Conservation (phyloP, 1,284 basidiomycete species). For the Ustilago bromivora region DNA sequence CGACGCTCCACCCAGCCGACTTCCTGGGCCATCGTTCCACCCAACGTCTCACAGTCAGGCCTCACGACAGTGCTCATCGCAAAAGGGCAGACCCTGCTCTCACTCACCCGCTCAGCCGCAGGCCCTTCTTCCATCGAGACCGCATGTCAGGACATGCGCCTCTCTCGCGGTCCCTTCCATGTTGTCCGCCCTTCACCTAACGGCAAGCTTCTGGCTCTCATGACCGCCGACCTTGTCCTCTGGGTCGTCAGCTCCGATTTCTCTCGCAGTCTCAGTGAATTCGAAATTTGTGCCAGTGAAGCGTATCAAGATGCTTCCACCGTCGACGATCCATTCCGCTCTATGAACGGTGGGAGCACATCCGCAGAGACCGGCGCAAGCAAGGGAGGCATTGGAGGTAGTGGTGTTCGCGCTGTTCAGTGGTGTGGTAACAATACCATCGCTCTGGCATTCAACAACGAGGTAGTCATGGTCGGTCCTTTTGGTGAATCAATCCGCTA, state of each 20-base stretch:
- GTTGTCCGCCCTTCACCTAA: conserved; percentile 90
- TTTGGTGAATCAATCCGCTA: conserved; percentile 90
- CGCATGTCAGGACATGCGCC: conserved; percentile 71
- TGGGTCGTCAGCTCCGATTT: conserved; percentile 96
- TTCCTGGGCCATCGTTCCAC: conserved; percentile 51
- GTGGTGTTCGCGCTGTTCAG: conserved; percentile 72
- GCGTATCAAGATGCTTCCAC: conserved; percentile 44
- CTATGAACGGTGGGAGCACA: background rate
- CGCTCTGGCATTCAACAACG: conserved; percentile 83
- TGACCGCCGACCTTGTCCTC: conserved; percentile 80
- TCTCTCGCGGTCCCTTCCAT: conserved; percentile 87
- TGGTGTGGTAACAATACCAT: conserved; percentile 99
- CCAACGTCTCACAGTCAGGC: conserved; percentile 35
- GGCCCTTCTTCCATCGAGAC: conserved; percentile 48
- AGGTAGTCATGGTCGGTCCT: conserved; percentile 88
- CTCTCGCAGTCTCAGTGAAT: conserved; percentile 86
- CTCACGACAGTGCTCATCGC: conserved; percentile 46
- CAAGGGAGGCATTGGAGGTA: conserved; percentile 55
- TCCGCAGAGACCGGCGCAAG: background rate
- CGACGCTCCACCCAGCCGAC: conserved; percentile 17
- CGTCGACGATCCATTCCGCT: conserved; percentile 38
- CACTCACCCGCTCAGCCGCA: conserved; percentile 43
- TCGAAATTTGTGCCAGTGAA: conserved; percentile 71
- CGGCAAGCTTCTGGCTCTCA: conserved; percentile 88
- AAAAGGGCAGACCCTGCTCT: conserved; percentile 39